Conservation (phyloP, 805 yeast species). For the Yamadazyma scolyti region DNA sequence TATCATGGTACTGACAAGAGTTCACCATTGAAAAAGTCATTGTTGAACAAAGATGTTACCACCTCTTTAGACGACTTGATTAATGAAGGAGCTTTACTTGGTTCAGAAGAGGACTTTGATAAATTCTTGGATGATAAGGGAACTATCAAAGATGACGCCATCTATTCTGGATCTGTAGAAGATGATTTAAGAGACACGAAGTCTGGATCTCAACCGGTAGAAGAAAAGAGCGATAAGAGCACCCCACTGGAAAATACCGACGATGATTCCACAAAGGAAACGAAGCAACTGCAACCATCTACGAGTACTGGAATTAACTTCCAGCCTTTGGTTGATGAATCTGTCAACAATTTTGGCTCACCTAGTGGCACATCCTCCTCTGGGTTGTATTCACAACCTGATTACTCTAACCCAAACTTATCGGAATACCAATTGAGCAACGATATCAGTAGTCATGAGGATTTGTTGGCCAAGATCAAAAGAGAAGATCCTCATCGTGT, state of each 20-base stretch:
- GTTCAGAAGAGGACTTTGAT: constrained; percentile 52
- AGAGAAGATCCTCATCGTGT: constrained; percentile 31
- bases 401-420: constrained; percentile 40
- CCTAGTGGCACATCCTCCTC: background rate
- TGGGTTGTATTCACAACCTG: constrained; percentile 7
- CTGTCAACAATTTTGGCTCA: background rate
- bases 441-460: constrained; percentile 33
- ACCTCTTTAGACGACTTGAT: constrained; percentile 53
- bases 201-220: background rate
- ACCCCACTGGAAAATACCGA: background rate
- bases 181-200: background rate
- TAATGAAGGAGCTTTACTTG: constrained; percentile 43
- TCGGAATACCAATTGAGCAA: constrained; percentile 42
- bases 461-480: constrained; percentile 31
- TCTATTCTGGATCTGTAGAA: constrained; percentile 14
- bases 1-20: constrained; percentile 19
- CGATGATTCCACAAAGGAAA: too few relatives aligned
- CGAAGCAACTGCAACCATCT: constrained; percentile 26
- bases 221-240: background rate
- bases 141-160: constrained; percentile 45
- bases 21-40: constrained; percentile 8
- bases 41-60: constrained; percentile 27
- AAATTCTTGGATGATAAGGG: constrained; percentile 52
- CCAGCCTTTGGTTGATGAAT: constrained; percentile 4
- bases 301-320: constrained; percentile 15